Conservation (phyloP, 768 basidiomycete species). For the Rubroboletus pulcherrimus region DNA sequence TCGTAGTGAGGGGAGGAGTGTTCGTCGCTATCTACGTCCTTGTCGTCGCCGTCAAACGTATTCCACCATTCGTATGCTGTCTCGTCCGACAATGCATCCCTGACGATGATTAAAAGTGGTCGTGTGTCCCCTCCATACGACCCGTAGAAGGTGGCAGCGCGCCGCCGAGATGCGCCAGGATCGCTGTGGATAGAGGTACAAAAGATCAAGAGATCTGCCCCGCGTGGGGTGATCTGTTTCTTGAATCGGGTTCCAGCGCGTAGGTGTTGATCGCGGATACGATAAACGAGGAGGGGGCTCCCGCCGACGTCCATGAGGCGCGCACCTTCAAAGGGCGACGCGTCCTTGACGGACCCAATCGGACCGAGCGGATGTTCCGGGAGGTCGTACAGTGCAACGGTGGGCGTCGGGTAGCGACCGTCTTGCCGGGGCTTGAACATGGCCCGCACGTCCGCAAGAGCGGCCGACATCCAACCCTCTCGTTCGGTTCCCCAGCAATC, state of each 20-base stretch:
- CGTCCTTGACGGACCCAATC: conserved; percentile 9
- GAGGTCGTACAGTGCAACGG: conserved; percentile 24
- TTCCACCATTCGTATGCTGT: conserved; percentile 23
- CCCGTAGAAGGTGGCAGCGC: conserved; percentile 14
- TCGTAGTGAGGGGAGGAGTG: neutral
- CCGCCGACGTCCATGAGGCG: conserved; percentile 20
- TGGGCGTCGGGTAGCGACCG: conserved; percentile 10
- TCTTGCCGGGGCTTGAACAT: conserved; percentile 15
- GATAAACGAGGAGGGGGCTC: conserved; percentile 16
- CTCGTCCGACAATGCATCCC: conserved; percentile 19
- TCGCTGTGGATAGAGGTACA: conserved; percentile 14
- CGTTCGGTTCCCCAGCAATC: conserved; percentile 24
- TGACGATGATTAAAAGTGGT: conserved; percentile 24
- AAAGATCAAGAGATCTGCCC: conserved; percentile 25
- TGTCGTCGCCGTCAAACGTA: conserved; percentile 4
- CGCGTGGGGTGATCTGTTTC: conserved; percentile 20
- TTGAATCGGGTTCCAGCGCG: conserved; percentile 22
- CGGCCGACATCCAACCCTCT: conserved; percentile 19
- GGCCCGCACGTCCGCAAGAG: conserved; percentile 24
- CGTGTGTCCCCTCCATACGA: conserved; percentile 28
- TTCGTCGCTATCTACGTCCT: neutral
- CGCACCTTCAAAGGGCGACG: conserved; percentile 18
- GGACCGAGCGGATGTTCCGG: conserved; percentile 4
- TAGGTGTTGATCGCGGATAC: conserved; percentile 20
- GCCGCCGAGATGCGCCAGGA: conserved; percentile 3